Evolutionary conservation across 257 asterid genomes (phyloP), one percentile per base, ranked within the genome.

Genomic region (Cruciata laevipes): DNA sequence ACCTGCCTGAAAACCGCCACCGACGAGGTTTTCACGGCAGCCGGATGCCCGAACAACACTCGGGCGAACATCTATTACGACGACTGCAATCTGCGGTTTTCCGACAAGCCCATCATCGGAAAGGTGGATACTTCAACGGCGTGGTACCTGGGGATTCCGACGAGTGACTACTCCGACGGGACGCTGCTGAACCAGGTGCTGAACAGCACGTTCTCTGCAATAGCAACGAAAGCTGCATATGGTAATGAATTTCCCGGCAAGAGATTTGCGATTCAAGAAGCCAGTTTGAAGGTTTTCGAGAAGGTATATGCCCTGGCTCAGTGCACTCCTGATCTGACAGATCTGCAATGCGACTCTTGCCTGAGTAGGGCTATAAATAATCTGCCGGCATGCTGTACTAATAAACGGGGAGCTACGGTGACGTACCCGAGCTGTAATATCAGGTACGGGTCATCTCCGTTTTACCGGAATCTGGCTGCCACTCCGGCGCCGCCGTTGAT

Each of bases 381-480:
- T 0, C 21, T 73, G 12, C 55, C 75, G 6, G 9, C 0, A 0
- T 51, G 66, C 24, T 71, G 69, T 25, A 1, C 27, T 20, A 16
- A n/a, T 3, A 17, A 4, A 13, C 51, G 24, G 57, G 81, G 77
- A 38, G 77, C 12, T 2, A 63, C 71, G 60, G 10, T 62, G 42
- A 3, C 67, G 14, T 14, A 0, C 14, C 68, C 71, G 0, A 71
- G 68, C 66, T 72, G 80, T 32, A 20, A 30, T 14, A 0, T 72
- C 5, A 67, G 77, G 65, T 72, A 31, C 14, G 60, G 20, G 27
- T 6, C 27, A 7, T 9, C 18, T 53, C 13, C 60, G 27, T 53
- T n/a, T 53, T 53, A n/a, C 60, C 25, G 6, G 1, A 21, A 6
- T 6, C 60, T 5, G 27, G 60, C 60, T 0, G 3, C 13, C 0